Base-by-base conservation (phyloP, 1,139 yeast genomes). In the Barnettozyma hawaiiensis region DNA sequence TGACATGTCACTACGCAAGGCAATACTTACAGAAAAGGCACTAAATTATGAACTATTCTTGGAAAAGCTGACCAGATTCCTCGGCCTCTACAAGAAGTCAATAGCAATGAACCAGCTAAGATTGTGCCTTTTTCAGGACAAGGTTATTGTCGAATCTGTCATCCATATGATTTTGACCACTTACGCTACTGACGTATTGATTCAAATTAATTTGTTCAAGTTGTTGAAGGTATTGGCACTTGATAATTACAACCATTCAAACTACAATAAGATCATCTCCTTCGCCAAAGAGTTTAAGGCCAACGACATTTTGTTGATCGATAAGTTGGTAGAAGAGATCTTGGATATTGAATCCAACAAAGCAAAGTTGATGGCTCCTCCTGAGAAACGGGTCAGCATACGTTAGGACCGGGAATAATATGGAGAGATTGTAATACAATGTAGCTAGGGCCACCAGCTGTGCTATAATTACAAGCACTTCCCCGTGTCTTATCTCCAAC, bases 31-130 rank as follows among this genome's bases (percentile, higher is more conserved):
- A 11, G 45, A 49, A 4, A 40, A 44, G 31, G 42, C 37, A 1
- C 32, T 50, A 23, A 55, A 52, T 31, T 50, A 47, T 39, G 58
- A 54, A 16, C 40, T 52, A 14, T 55, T 50, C 31, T 37, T 52
- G 15, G 51, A 47, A 7, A 50, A 44, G 7, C 29, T 54, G 12
- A 37, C 43, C 11, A 54, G 44, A 28, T 43, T 55, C 6, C 42
- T 54, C 15, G 39, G 42, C 3, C 20, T 31, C 2, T 41, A 44
- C 33, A 32, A 29, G 7, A 52, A 43, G 22, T 53, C 56, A 4
- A 34, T 43, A 9, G 16, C 37, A 7, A 44, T 51, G 11, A 51
- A 54, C 37, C 51, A 48, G 37, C 40, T 55, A 16, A 42, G 59
- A 29, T 31, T 52, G 7, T 22, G 28, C 7, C 40, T 54, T 12